Evolutionary conservation across 495 filamentous ascomycete genomes (phyloP).

Genomic region (Friedmanniomyces endolithicus): DNA sequence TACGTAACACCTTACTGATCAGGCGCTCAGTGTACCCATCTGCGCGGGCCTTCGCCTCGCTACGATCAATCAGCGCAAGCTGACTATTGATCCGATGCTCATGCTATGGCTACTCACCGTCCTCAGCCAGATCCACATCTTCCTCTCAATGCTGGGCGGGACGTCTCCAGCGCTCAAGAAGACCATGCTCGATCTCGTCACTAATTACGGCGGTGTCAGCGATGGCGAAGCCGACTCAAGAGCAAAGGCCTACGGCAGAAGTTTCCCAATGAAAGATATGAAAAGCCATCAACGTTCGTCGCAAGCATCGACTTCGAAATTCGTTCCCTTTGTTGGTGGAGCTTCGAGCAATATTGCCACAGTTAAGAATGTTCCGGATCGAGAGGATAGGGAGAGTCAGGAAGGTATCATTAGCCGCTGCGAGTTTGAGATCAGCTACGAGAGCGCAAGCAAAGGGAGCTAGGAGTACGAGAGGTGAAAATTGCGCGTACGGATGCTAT

Average conservation of each 20-base stretch:
- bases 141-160: not conserved
- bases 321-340: not conserved
- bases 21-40: conserved; percentile 2
- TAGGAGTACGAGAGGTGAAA: too few species aligned
- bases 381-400: conserved; percentile 1
- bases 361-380: not conserved
- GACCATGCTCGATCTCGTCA: not conserved
- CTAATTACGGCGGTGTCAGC: not conserved
- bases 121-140: not conserved
- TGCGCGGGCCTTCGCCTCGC: not conserved
- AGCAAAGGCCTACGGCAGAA: not conserved
- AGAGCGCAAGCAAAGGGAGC: too few species aligned
- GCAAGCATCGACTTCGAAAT: not conserved
- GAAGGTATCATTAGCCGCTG: not conserved
- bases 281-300: not conserved
- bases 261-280: not conserved
- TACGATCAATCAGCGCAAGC: not conserved
- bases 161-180: not conserved
- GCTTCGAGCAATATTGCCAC: not conserved
- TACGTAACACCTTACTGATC: too few species aligned
- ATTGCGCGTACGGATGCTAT: too few species aligned
- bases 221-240: not conserved
- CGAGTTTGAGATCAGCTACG: not conserved
- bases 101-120: not conserved
- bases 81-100: not conserved